Percentiles rank a stretch among this genome's conserved stretches.
Evolutionary conservation across 2,329 filamentous ascomycete species (phyloP).

Genomic region (Calonectria multiphialidica): DNA sequence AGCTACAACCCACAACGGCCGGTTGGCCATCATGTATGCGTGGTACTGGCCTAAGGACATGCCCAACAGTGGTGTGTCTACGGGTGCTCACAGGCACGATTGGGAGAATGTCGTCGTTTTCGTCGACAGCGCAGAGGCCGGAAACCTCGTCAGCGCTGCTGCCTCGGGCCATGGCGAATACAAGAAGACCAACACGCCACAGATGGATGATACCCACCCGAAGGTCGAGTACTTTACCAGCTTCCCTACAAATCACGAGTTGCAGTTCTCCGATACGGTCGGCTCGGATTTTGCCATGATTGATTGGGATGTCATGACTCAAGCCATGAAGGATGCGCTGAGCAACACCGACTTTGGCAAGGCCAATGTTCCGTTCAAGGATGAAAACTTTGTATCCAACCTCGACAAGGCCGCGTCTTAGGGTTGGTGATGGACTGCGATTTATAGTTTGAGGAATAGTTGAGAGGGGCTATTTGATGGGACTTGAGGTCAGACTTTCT

Average conservation of each 20-base stretch:
- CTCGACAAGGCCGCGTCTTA: constrained; percentile 24
- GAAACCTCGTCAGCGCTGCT: constrained; percentile 49
- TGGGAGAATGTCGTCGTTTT: constrained; percentile 54
- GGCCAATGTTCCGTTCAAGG: constrained; percentile 56
- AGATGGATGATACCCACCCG: constrained; percentile 36
- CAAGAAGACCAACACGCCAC: constrained; percentile 39
- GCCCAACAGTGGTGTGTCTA: constrained; percentile 45
- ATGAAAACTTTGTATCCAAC: constrained; percentile 39
- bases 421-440: too few species aligned
- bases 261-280: constrained; percentile 48
- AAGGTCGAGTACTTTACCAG: constrained; percentile 49
- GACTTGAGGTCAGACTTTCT: too few species aligned
- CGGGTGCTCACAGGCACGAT: constrained; percentile 54
- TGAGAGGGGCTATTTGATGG: too few species aligned
- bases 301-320: constrained; percentile 55
- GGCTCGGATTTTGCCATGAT: constrained; percentile 55
- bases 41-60: constrained; percentile 62
- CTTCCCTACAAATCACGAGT: constrained; percentile 49
- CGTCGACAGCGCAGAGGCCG: constrained; percentile 39
- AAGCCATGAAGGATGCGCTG: constrained; percentile 50
- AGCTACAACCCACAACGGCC: constrained; percentile 41
- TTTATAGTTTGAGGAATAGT: too few species aligned
- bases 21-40: constrained; percentile 55
- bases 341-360: constrained; percentile 52
- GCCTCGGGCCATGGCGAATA: constrained; percentile 52